phyloP scores from a whole-genome alignment of 257 asterid genomes.

The Petrea volubilis region DNA sequence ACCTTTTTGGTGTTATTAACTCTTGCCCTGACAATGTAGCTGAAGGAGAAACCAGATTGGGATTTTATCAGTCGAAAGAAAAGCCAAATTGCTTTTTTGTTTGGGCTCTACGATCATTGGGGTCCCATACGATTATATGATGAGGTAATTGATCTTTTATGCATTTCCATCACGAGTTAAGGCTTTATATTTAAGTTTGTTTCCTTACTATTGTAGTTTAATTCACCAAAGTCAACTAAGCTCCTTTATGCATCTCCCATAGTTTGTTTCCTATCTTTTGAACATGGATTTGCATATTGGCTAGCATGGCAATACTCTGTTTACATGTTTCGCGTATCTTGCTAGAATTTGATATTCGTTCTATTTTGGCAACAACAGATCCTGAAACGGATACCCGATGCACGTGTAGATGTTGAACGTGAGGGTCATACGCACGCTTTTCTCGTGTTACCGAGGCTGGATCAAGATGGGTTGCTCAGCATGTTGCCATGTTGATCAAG shows the following conservation, averaged over 20 bases:
- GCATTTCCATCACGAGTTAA: neutral
- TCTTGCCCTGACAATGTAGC: slow-evolving; percentile 34
- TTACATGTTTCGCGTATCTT: neutral
- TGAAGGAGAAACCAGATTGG: slow-evolving; percentile 70
- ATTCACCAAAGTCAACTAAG: neutral
- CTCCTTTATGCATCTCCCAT: too few species aligned
- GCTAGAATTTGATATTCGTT: neutral
- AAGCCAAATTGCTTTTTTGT: slow-evolving; percentile 65
- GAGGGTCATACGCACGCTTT: slow-evolving; percentile 77
- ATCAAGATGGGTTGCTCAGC: slow-evolving; percentile 72
- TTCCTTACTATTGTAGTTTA: neutral
- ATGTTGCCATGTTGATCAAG: slow-evolving; percentile 57
- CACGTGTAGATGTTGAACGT: slow-evolving; percentile 46
- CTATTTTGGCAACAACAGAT: slow-evolving; percentile 43
- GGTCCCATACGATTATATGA: slow-evolving; percentile 77
- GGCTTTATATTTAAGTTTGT: neutral
- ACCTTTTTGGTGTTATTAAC: slow-evolving; percentile 10
- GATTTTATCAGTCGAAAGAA: slow-evolving; percentile 61
- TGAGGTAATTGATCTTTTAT: slow-evolving; percentile 53
- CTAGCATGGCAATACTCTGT: too few species aligned
- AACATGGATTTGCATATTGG: too few species aligned
- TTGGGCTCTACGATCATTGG: slow-evolving; percentile 92
- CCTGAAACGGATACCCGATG: slow-evolving; percentile 51
- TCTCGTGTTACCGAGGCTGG: slow-evolving; percentile 87
- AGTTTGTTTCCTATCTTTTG: too few species aligned